These are phyloP conservation scores for Prinsepia uniflora DNA, from an alignment of 306 rosid genomes.

Conservation along the genomic window DNA sequence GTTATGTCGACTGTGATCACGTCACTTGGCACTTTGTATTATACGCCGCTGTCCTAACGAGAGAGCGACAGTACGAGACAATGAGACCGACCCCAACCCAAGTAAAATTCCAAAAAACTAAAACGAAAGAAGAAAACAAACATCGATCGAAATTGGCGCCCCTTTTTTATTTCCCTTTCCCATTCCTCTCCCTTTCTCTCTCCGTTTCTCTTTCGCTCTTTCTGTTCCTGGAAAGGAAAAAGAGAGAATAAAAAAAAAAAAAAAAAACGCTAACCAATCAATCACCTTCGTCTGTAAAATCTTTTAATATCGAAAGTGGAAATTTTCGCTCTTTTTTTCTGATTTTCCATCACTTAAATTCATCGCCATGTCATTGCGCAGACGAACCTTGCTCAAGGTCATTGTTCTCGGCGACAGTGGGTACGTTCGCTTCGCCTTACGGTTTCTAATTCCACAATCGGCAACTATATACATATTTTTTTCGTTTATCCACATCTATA, in stretches of 20 bases:
- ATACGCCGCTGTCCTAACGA: background rate
- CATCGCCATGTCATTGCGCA: conserved; percentile 71
- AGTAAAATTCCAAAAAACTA: conserved; percentile 1
- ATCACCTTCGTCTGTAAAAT: background rate
- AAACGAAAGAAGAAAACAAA: background rate
- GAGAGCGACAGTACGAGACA: no score
- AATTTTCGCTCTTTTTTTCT: background rate
- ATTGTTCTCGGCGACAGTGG: conserved; percentile 98
- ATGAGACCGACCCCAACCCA: background rate
- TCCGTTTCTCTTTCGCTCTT: background rate
- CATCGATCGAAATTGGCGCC: conserved; percentile 47
- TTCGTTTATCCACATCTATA: background rate
- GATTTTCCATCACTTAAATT: background rate
- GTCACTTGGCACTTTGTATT: background rate
- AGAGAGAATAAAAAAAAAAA: no score
- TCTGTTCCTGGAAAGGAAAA: background rate
- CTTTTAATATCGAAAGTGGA: background rate
- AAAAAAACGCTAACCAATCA: background rate
- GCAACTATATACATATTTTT: background rate
- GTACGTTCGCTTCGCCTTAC: conserved; percentile 35
- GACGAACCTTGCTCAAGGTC: conserved; percentile 96
- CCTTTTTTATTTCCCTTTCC: conserved; percentile 19
- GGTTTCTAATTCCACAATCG: conserved; percentile 18
- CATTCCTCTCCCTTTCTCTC: background rate
- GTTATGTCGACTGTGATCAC: background rate